These are phyloP conservation scores for Dittrichia graveolens DNA, from an alignment of 129 eudicot genomes.

Conservation along the genomic window DNA sequence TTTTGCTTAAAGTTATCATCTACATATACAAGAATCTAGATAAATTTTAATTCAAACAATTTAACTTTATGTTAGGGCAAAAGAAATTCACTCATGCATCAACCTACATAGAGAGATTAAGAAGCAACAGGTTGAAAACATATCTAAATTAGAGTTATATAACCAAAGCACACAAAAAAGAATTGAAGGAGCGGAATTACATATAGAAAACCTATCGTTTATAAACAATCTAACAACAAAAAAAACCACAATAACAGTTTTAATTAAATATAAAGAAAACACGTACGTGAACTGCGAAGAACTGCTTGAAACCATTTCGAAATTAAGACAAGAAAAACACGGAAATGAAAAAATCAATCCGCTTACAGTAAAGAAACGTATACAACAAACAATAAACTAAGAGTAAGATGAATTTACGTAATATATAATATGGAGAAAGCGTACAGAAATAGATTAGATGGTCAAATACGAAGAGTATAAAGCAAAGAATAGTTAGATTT, in stretches of 20 bases:
- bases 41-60: neutral
- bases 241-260: slow-evolving; percentile 1
- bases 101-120: neutral
- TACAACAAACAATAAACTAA: neutral
- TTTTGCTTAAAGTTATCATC: slow-evolving; percentile 3
- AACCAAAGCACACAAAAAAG: slow-evolving; percentile 4
- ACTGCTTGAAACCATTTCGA: slow-evolving; percentile 33
- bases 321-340: slow-evolving; percentile 5
- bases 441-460: slow-evolving; percentile 41
- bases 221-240: neutral
- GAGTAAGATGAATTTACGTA: slow-evolving; percentile 18
- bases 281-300: slow-evolving; percentile 37
- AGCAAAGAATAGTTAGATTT: slow-evolving; percentile 30
- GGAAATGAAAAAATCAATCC: slow-evolving; percentile 17
- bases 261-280: neutral
- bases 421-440: slow-evolving; percentile 33
- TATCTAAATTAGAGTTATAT: neutral
- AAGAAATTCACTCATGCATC: slow-evolving; percentile 24
- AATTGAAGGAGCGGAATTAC: neutral
- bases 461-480: slow-evolving; percentile 40
- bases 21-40: slow-evolving; percentile 2
- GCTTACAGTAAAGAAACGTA: neutral
- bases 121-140: neutral
- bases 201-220: neutral
- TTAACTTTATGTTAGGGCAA: neutral